phyloP scores from a whole-genome alignment of 495 filamentous ascomycete genomes.

The Amorphotheca resinae region DNA sequence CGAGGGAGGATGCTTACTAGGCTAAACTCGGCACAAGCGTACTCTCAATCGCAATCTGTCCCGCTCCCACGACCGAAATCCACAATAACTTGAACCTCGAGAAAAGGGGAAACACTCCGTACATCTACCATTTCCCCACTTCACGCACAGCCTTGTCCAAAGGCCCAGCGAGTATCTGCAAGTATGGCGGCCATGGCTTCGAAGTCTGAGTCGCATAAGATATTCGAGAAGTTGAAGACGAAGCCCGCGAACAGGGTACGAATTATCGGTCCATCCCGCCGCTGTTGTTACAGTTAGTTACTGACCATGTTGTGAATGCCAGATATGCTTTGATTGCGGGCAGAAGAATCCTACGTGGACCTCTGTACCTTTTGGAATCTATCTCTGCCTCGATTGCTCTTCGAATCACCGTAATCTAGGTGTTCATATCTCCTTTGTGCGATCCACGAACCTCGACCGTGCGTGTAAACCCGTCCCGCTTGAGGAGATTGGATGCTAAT shows the following conservation, averaged over 20 bases:
- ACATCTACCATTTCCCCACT: not conserved
- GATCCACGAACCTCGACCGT: conserved; percentile 97
- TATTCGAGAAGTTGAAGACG: conserved; percentile 93
- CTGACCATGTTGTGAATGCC: conserved; percentile 20
- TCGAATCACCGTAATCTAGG: conserved; percentile 84
- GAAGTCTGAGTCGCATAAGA: conserved; percentile 89
- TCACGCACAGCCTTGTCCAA: not conserved
- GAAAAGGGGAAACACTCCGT: conserved; percentile 3
- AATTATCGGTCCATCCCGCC: conserved; percentile 2
- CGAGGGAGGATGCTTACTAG: no score
- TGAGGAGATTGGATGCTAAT: conserved; percentile 5
- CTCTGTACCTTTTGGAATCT: conserved; percentile 93
- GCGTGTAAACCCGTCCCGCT: conserved; percentile 29
- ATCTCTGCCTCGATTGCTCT: conserved; percentile 95
- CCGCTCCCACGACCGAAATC: conserved; percentile 2
- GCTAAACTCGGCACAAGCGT: not conserved
- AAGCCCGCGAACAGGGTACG: conserved; percentile 89
- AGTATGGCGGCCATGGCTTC: conserved; percentile 71
- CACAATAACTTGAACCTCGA: not conserved
- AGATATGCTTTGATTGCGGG: conserved; percentile 97
- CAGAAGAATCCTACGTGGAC: conserved; percentile 98
- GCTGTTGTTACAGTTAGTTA: not conserved
- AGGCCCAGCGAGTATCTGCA: conserved; percentile 29
- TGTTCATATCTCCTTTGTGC: conserved; percentile 94
- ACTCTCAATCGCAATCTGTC: conserved; percentile 18